Base-by-base conservation (phyloP, 164 flowering plant genomes). In the Aristolochia fimbriata region DNA sequence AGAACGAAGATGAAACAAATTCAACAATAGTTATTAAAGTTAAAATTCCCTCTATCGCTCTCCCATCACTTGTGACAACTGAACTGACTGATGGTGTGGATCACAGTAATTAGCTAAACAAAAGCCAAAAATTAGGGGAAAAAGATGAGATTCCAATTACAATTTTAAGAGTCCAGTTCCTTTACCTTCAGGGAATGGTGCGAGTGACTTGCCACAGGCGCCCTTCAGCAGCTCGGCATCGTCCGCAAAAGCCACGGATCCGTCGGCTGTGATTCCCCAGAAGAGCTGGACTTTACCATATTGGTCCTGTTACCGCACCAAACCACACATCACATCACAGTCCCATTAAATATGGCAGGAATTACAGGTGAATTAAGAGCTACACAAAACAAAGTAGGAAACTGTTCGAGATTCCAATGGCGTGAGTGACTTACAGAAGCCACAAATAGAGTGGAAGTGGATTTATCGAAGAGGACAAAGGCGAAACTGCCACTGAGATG, bases 181-280 rank as follows among this genome's bases (percentile, higher is more conserved):
- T 51, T 55, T 75, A 83, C 93, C 93, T 63, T 65, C 31, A 8
- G 97, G 97, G 51, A 90, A 90, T 27, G 95, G 82, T 6, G 92
- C 97, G 65, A 75, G 83, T 1, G 97, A 85, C 54, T 84, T 87
- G 12, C 80, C 84, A 72, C 97, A 90, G 47, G 88, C 68, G 9
- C 77, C 76, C 74, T 84, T 85, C 0, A 90, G 71, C 52, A 81
- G 71, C 41, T 70, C 78, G 64, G 78, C 58, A 51, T 78, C 53
- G 51, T 90, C 88, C 6, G 85, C 82, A 21, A 90, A 73, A 27
- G 86, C 87, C 51, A 80, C 77, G 37, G 77, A 90, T 3, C 91
- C 97, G 74, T 87, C 92, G 2, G 79, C 83, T 19, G 87, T 83
- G 63, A 87, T 68, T 2, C 97, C 97, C 97, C 95, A 90, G 61